Base-by-base conservation (phyloP, 164 flowering plant genomes). In the Aristolochia californica region DNA sequence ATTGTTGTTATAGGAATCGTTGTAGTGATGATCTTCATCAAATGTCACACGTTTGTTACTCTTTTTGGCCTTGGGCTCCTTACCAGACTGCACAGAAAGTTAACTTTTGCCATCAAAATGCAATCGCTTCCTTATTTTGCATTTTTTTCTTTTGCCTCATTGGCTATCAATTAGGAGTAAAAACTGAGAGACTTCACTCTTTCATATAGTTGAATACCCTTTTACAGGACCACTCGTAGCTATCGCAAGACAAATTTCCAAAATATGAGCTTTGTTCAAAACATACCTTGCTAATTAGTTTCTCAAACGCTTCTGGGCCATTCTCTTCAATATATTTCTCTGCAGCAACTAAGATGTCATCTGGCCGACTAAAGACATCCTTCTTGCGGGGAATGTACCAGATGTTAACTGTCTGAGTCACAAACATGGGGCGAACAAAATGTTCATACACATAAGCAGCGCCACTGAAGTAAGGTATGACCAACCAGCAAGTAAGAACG, bases 391-490 rank as follows among this genome's bases (percentile, higher is more conserved):
- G 89, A 9, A 83, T 57, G 28, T 85, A 80, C 91, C 91, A 83
- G 13, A 88, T 67, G 51, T 66, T 70, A 30, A 77, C 45, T 50
- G 71, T 67, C 64, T 73, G 77, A 17, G 82, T 79, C 72, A 74
- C 68, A 63, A 77, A 84, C 67, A 78, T 73, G 20, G 96, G 96
- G 57, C 96, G 77, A 17, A 91, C 72, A 66, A 70, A 88, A 62
- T 68, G 75, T 66, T 78, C 66, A 52, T 88, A 88, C 0, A 91
- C 88, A 67, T 88, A 77, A 5, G 96, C 87, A 52, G 96, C 96
- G 1, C 96, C 98, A 62, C 72, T 83, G 82, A 91, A 91, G 50
- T 80, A 71, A 4, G 98, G 98, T 38, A 91, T 67, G 18, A 91
- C 95, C 73, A 91, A 69, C 98, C 98, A 91, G 77, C 95, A 83